These are phyloP conservation scores for Arthroderma uncinatum DNA, from an alignment of 2,329 filamentous ascomycete genomes.

Conservation along the genomic window DNA sequence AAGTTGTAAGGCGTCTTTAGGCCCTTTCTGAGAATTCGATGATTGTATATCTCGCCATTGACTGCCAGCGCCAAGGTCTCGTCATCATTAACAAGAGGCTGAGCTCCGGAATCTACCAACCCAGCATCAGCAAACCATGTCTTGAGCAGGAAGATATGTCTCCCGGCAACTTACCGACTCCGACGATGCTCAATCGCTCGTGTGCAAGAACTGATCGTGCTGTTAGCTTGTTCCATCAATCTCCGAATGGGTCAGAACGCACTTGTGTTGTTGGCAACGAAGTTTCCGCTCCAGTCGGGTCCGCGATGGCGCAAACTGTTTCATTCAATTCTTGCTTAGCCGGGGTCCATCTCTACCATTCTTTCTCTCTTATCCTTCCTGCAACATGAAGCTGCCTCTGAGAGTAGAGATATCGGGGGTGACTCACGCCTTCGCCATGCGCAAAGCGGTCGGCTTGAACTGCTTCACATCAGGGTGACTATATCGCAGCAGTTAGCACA, in stretches of 20 bases:
- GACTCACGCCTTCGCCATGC: constrained; percentile 84
- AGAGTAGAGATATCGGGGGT: background rate
- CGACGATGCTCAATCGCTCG: constrained; percentile 94
- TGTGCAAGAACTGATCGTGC: constrained; percentile 73
- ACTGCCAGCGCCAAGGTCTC: constrained; percentile 80
- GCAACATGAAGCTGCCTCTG: background rate
- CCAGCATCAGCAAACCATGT: constrained; percentile 7
- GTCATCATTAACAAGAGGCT: constrained; percentile 88
- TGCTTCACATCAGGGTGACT: constrained; percentile 86
- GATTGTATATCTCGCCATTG: constrained; percentile 99
- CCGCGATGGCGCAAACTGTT: constrained; percentile 83
- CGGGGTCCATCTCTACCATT: background rate
- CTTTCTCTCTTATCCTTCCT: background rate
- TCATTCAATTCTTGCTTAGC: constrained; percentile 2
- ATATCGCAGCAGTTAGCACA: background rate
- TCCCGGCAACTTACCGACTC: constrained; percentile 58
- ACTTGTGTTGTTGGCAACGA: constrained; percentile 87
- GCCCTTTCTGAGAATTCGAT: constrained; percentile 81
- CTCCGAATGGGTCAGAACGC: constrained; percentile 26
- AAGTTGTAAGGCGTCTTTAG: constrained; percentile 81
- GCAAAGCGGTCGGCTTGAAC: constrained; percentile 90
- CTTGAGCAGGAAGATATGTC: constrained; percentile 2
- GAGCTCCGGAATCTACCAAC: constrained; percentile 71
- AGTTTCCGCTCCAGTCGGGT: constrained; percentile 97
- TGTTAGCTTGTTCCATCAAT: background rate